Base-by-base conservation (phyloP, 441 rosid genomes). In the Gossypium aridum region DNA sequence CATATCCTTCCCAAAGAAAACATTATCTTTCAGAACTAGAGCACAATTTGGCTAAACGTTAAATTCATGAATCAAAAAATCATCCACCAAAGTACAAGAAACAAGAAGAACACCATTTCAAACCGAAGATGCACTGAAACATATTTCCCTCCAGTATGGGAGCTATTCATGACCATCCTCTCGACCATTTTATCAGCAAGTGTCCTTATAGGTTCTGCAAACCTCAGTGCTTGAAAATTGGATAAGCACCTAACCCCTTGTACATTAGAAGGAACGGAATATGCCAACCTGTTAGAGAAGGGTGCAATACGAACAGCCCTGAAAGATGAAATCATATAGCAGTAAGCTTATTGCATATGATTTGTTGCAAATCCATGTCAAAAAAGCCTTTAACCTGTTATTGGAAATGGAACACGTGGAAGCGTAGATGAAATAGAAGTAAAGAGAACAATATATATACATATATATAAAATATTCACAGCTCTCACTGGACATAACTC, bases 281-380 rank as follows among this genome's bases (percentile, higher is more conserved):
- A 90, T 70, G 99, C 97, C 84, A 96, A 81, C 83, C 98, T 93
- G 80, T 93, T 92, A 77, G 96, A 92, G 83, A 96, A 96, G 47
- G 99, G 99, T 22, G 98, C 98, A 83, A 93, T 91, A 19, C 99
- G 94, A 34, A 92, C 97, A 76, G 97, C 97, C 85, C 99, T 93
- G 91, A 73, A 63, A 67, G 16, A 47, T 51, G 16, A 49, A 37
- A 63, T 12, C 59, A 26, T 17, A 49, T 10, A 26, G 12, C 64
- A 31, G 17, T 73, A 73, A 73, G 70, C 51, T 49, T 73, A 9
- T 3, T 20, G 45, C 7, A 61, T 6, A 34, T 37, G 19, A 70
- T 23, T 16, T 45, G 45, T 4, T 47, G 25, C 67, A 26, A 39
- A 26, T 26, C 54, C 62, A 53, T 70, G 62, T 54, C 20, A 26